A percentile compares a stretch with the other conserved stretches of the same genome.
Conservation (phyloP, 1,284 basidiomycete species). For the Serendipita sp. region DNA sequence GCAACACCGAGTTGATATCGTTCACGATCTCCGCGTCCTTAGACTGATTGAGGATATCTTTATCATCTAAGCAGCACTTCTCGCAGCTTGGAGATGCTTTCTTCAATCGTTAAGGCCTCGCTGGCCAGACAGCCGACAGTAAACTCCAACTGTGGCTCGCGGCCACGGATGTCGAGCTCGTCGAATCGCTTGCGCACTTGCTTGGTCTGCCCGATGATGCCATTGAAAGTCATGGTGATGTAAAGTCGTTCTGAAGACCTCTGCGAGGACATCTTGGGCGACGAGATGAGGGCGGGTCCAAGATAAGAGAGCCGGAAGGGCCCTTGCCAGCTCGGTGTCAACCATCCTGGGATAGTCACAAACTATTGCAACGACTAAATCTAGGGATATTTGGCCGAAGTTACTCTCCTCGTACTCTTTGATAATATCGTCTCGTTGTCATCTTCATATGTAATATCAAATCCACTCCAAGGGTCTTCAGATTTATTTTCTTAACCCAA, state of each 20-base stretch:
- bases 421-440: no score
- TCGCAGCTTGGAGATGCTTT: neutral
- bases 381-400: no score
- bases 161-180: neutral
- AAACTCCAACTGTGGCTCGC: neutral
- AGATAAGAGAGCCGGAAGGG: neutral
- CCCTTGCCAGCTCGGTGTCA: no score
- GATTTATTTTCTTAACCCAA: neutral
- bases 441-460: neutral
- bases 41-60: neutral
- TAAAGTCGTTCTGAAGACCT: neutral
- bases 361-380: no score
- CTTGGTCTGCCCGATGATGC: neutral
- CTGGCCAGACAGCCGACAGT: neutral
- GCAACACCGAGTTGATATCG: neutral
- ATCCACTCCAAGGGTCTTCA: neutral
- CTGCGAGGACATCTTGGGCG: neutral
- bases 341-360: no score
- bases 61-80: neutral
- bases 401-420: no score
- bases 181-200: neutral
- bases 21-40: neutral
- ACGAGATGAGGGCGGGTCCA: neutral
- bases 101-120: neutral
- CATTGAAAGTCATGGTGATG: neutral